These are phyloP conservation scores for Syzygium malaccense DNA, from an alignment of 441 rosid genomes.

Conservation along the genomic window DNA sequence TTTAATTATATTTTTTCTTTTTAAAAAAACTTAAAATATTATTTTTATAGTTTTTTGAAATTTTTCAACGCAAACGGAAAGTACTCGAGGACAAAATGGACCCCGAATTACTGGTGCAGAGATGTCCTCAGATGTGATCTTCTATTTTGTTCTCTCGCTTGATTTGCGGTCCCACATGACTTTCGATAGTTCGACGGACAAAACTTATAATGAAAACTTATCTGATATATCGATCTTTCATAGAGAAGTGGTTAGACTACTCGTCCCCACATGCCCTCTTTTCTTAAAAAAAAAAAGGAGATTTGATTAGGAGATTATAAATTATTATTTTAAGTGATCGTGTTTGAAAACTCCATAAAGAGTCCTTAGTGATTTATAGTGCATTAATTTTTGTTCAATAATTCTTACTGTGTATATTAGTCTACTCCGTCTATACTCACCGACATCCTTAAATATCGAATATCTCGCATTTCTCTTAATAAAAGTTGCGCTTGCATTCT, in stretches of 20 bases:
- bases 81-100: neutral
- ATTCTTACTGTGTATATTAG: neutral
- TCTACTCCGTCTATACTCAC: neutral
- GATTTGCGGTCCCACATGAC: neutral
- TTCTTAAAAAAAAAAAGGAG: neutral
- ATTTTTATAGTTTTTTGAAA: neutral
- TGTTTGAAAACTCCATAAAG: neutral
- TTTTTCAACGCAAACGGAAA: neutral
- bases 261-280: neutral
- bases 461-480: neutral
- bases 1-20: neutral
- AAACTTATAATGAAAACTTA: neutral
- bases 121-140: neutral
- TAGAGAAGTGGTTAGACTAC: neutral
- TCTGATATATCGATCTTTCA: neutral
- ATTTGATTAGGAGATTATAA: neutral
- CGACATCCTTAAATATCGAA: neutral
- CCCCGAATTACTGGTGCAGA: too few relatives aligned
- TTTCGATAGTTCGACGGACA: neutral
- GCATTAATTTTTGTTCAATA: neutral
- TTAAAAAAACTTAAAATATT: neutral
- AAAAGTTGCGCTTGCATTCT: neutral
- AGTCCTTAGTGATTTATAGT: neutral
- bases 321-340: neutral
- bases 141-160: neutral